Evolutionary conservation across 164 flowering plant species (phyloP).

Genomic region (Echeveria elegans): DNA sequence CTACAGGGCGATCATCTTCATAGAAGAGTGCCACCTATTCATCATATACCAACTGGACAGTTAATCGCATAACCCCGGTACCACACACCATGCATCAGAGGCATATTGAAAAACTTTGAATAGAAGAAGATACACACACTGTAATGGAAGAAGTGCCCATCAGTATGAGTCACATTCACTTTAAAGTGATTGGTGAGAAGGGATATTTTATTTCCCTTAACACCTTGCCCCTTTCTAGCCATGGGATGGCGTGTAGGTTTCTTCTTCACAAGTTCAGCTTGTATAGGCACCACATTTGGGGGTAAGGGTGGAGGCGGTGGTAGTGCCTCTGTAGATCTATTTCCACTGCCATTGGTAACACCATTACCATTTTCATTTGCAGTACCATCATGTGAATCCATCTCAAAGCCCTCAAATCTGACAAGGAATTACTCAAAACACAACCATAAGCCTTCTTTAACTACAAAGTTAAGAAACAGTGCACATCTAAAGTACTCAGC

Average conservation of each 20-base stretch:
- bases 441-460: not conserved
- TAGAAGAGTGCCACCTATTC: conserved; percentile 57
- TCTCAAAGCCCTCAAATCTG: not conserved
- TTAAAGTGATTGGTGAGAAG: conserved; percentile 76
- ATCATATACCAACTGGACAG: not conserved
- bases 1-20: conserved; percentile 90
- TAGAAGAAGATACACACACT: conserved; percentile 46
- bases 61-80: not conserved
- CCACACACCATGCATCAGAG: not conserved
- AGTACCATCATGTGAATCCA: not conserved
- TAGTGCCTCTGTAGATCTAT: conserved; percentile 24
- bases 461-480: too few relatives aligned
- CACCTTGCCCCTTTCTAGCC: conserved; percentile 52
- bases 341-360: conserved; percentile 8
- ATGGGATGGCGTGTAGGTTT: conserved; percentile 46
- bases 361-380: not conserved
- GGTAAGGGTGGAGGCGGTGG: conserved; percentile 87
- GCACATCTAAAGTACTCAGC: not conserved
- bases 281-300: conserved; percentile 45
- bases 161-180: conserved; percentile 44
- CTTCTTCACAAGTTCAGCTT: conserved; percentile 29
- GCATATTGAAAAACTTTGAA: not conserved
- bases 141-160: conserved; percentile 71
- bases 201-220: conserved; percentile 48
- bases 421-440: not conserved